Evolutionary conservation across 352 stramenopile species (phyloP), one percentile per base, ranked within the genome.

Genomic region (Peronospora destructor): DNA sequence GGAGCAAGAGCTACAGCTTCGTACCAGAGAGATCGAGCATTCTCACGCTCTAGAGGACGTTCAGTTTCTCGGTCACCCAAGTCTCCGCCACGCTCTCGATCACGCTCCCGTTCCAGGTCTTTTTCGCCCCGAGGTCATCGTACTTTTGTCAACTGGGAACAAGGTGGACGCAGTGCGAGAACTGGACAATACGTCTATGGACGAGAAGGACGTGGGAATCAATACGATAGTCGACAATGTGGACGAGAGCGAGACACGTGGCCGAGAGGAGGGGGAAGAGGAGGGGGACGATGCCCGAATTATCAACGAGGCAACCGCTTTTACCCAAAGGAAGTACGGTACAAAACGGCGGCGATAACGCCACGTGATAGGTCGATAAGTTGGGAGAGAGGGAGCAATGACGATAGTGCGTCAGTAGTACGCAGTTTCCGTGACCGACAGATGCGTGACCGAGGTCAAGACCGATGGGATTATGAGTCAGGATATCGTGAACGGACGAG

Each of bases 81-180:
- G 28, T 67, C 54, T 1, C 54, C 58, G 23, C 48, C 21, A 13
- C 66, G 75, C n/a, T 87, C 55, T 9, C 57, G 66, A 8, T 83
- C 73, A 0, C 67, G 77, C 2, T 86, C 74, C 1, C 63, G 69
- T 11, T 85, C 74, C 1, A 67, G 78, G 6, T 89, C 78, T 5
- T 74, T 82, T 38, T 87, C 74, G 1, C 76, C 76, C 26, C 61
- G 64, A 36, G 64, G 72, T 0, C 71, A 78, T 30, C 76, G 73
- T 11, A 73, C 72, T 14, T 76, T 76, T 26, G 50, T 50, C 43
- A 69, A 68, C 12, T 65, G 68, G 45, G 63, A 71, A 34, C 68
- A 66, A 26, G 38, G 54, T 25, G 57, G 62, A 36, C 46, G 58
- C n/a, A 48, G 25, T 8, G 54, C 50, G 9, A 46, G 57, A 19